Percentiles rank a stretch among this genome's conserved stretches.
Conservation (phyloP, 2,329 filamentous ascomycete species). For the Biscogniauxia mediterranea region DNA sequence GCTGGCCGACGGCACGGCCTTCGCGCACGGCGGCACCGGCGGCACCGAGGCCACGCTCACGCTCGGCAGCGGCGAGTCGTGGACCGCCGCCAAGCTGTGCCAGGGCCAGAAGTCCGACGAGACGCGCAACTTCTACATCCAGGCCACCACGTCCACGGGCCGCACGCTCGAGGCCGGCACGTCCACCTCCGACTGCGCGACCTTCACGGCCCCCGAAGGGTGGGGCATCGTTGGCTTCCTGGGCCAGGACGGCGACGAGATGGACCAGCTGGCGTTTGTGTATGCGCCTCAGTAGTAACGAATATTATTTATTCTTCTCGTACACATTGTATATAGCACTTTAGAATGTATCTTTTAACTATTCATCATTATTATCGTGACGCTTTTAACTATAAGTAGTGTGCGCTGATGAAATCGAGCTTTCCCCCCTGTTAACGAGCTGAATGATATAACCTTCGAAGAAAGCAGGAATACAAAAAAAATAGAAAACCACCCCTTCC, state of each 20-base stretch:
- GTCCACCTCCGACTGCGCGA: slow-evolving; percentile 45
- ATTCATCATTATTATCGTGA: too few relatives aligned
- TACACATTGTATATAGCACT: neutral
- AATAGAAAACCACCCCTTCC: too few relatives aligned
- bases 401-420: too few relatives aligned
- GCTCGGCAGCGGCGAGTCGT: slow-evolving; percentile 46
- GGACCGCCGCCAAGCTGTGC: slow-evolving; percentile 49
- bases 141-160: slow-evolving; percentile 50
- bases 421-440: too few relatives aligned
- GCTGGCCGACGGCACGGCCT: slow-evolving; percentile 45
- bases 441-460: too few relatives aligned
- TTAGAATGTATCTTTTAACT: too few relatives aligned
- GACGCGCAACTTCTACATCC: slow-evolving; percentile 56
- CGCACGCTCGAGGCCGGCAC: slow-evolving; percentile 45
- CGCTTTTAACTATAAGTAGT: too few relatives aligned
- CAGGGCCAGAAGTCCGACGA: slow-evolving; percentile 43
- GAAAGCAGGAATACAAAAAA: too few relatives aligned
- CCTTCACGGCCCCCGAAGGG: slow-evolving; percentile 39
- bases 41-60: slow-evolving; percentile 43
- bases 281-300: slow-evolving; percentile 40
- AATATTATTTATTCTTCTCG: neutral
- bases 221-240: slow-evolving; percentile 40
- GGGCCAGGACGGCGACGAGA: slow-evolving; percentile 48
- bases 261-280: slow-evolving; percentile 53
- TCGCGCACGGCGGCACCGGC: slow-evolving; percentile 54